Evolutionary conservation across 179 eudicot species (phyloP), one percentile per base, ranked within the genome.

Genomic region (Monotropa hypopitys): DNA sequence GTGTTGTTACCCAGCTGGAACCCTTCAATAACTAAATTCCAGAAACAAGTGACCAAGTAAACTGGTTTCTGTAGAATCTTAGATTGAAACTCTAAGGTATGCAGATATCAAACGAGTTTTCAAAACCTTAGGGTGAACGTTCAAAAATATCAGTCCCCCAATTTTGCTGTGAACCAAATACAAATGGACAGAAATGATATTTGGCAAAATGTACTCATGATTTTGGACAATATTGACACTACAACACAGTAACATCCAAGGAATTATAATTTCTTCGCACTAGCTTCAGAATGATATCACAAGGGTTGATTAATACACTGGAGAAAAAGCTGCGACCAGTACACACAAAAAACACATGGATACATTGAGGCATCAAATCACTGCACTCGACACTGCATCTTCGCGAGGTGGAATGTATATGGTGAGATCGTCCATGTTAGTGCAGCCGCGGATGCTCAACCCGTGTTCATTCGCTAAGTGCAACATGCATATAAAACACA

Each of bases 401-500:
- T 68, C 10, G 28, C 20, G 72, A 42, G 72, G 67, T 53, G 79
- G 85, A 53, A 83, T 18, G 46, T 72, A 47, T 67, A 85, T 83
- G 70, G 53, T 80, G 72, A 85, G 81, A 69, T 85, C 94, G 57
- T 92, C 91, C 88, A 88, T 80, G 80, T 76, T 75, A 46, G 86
- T 23, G 57, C 77, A 84, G 73, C 92, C 94, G 38, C 76, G 81
- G 43, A 92, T 90, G 67, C 78, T 81, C 78, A 92, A 76, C 45
- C 89, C 94, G 23, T 92, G 92, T 76, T 92, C 97, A 67, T 92
- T 92, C 42, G 97, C 97, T 61, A 92, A 80, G 85, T 92, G 97
- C 77, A 92, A 78, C 32, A 92, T 75, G 79, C 95, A 92, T 57
- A 92, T 90, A 67, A 92, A 92, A 79, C 95, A 90, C 51, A 92